A percentile compares a stretch with the other conserved stretches of the same genome.
These are phyloP conservation scores for Melampsora larici-populina DNA, from an alignment of 1,284 basidiomycete species.

Conservation along the genomic window DNA sequence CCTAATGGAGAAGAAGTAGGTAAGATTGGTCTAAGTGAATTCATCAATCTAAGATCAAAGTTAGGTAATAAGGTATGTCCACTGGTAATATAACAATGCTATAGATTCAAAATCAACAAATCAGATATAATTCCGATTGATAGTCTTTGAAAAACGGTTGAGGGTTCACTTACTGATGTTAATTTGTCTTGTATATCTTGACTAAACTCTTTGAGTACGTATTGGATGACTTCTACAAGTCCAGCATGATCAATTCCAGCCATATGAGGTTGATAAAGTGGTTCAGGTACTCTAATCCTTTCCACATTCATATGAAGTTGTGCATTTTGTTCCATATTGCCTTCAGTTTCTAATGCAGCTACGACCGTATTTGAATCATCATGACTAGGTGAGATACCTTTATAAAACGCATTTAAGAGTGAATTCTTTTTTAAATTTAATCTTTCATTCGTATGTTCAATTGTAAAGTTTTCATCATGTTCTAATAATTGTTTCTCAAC, in stretches of 20 bases:
- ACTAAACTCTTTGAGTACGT: conserved; percentile 75
- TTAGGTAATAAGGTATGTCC: conserved; percentile 72
- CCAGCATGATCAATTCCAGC: conserved; percentile 94
- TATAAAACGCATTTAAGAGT: conserved; percentile 74
- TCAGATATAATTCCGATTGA: not conserved
- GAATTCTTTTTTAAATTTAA: conserved; percentile 72
- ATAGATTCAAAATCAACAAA: conserved; percentile 32
- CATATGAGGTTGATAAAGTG: conserved; percentile 87
- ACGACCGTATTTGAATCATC: conserved; percentile 60
- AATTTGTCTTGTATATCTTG: conserved; percentile 65
- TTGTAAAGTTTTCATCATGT: conserved; percentile 77
- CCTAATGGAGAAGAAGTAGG: conserved; percentile 71
- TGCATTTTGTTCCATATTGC: conserved; percentile 62
- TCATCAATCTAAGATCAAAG: conserved; percentile 66
- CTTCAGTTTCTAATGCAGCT: conserved; percentile 46
- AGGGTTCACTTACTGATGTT: conserved; percentile 56
- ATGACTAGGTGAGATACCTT: conserved; percentile 63
- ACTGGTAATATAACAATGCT: conserved; percentile 92
- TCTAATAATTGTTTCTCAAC: conserved; percentile 79
- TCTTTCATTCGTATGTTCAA: conserved; percentile 76
- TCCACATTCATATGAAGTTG: conserved; percentile 92
- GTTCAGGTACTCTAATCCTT: conserved; percentile 85
- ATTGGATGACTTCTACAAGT: conserved; percentile 81
- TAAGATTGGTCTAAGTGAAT: conserved; percentile 71
- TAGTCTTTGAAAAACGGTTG: not conserved